Evolutionary conservation across 2,329 filamentous ascomycete genomes (phyloP).

Genomic region (Fusarium xyrophilum): DNA sequence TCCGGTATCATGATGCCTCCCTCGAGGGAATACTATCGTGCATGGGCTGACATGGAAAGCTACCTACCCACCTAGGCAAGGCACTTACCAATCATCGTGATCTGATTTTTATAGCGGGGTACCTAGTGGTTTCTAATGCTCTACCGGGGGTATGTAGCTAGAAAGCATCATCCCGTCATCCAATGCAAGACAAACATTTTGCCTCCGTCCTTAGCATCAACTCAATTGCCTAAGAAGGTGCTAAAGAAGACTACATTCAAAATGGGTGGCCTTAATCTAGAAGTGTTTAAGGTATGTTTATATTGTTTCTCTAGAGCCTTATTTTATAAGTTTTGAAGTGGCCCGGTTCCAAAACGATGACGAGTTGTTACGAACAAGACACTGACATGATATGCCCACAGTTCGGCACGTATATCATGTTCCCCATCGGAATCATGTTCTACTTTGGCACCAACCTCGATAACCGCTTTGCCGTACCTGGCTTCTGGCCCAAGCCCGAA

Average conservation of each 20-base stretch:
- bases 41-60: neutral
- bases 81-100: conserved; percentile 25
- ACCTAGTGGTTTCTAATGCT: conserved; percentile 9
- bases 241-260: conserved; percentile 19
- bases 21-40: neutral
- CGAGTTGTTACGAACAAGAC: neutral
- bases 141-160: conserved; percentile 37
- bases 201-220: conserved; percentile 22
- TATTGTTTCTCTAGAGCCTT: neutral
- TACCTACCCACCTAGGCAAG: neutral
- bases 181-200: conserved; percentile 24
- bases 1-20: conserved; percentile 2
- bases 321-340: neutral
- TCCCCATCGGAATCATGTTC: conserved; percentile 99
- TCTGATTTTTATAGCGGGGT: conserved; percentile 22
- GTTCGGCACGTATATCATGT: conserved; percentile 99
- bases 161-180: conserved; percentile 29
- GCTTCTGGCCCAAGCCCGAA: conserved; percentile 90
- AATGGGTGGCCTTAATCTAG: conserved; percentile 85
- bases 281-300: conserved; percentile 83
- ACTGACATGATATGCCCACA: conserved; percentile 47
- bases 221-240: neutral
- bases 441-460: conserved; percentile 99
- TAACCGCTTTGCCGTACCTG: conserved; percentile 82
- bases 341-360: neutral